Evolutionary conservation across 192 early-diverging fungal genomes (phyloP), one percentile per base, ranked within the genome.

Genomic region (Geranomyces michiganensis): DNA sequence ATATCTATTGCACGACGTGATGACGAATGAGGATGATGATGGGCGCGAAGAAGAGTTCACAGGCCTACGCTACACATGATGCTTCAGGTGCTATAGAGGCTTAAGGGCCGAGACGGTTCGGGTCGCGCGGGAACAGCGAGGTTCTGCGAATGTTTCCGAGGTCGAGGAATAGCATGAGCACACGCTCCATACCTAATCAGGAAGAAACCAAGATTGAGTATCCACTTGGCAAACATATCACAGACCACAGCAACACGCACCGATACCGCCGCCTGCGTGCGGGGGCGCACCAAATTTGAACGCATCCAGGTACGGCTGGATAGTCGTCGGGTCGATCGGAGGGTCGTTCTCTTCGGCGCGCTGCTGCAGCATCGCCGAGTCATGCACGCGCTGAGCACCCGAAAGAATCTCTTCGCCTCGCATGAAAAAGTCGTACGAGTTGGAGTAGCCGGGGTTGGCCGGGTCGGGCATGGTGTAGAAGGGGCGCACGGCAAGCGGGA

Each of bases 391-490:
- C 85, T 99, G 97, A 17, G 96, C 97, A 31, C 97, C 97, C 26
- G 96, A 98, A 69, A 98, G 85, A 78, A 99, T 97, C 78, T 99
- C 97, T 79, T 99, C 93, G 46, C 96, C 96, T 70, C 97, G 91
- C 84, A 99, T 93, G 82, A 99, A 99, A 81, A 99, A 96, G 84
- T 99, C 97, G 79, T 96, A 99, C 33, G 95, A 97, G 92, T 99
- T 99, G 76, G 94, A 95, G 86, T 98, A 99, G 60, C 85, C 84
- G 79, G 89, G 72, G 71, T 90, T 80, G 29, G 79, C 78, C 26
- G 97, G 92, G 78, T 98, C 96, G 30, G 96, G 96, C 97, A 99
- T 99, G 36, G 97, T 99, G 88, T 99, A 99, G 89, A 98, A 98
- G 44, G 97, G 96, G 55, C 97, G 88, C 45, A 98, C 89, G 10